Base-by-base conservation (phyloP, 306 rosid species). In the Cicer pinnatifidum region DNA sequence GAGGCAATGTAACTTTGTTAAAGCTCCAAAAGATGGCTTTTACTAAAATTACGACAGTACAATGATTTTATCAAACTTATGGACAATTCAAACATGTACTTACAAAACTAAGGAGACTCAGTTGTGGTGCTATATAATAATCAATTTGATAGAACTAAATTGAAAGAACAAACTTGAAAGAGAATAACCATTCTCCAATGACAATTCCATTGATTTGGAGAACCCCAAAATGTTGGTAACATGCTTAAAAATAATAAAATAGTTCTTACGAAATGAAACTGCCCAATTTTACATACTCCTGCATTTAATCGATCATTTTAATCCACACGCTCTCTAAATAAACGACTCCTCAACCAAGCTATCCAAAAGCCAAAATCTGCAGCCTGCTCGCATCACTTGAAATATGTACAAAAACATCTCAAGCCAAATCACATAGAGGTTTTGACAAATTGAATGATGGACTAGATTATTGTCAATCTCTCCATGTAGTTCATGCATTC, bases 341-440 rank as follows among this genome's bases (percentile, higher is more conserved):
- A 67, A 69, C n/a, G 47, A 72, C 82, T 84, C 5, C 15, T 66
- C 64, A 74, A 78, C 72, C 87, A 76, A 80, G 78, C 72, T 77
- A 75, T 70, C 79, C 83, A 68, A 63, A 78, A 58, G 67, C 62
- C 60, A 38, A 60, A 71, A 85, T 68, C 84, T 70, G 84, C 83
- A 28, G 8, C 87, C 84, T 75, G 78, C 77, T 85, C 64, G 72
- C 84, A 85, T 83, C 78, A 75, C 87, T 81, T 78, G 71, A 86
- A 77, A 84, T 87, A 89, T 89, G 86, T 87, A 91, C 97, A 83
- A 86, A 82, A 86, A 82, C 89, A 82, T 65, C 84, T 81, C 86
- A 69, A 80, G 89, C 89, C 84, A 59, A 72, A 78, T 81, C 87
- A 75, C 67, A 71, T 28, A 70, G 41, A 54, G 75, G 28, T 35